A percentile compares a stretch with the other conserved stretches of the same genome.
Evolutionary conservation across 805 yeast genomes (phyloP).

Genomic region (Starmerella apicola): DNA sequence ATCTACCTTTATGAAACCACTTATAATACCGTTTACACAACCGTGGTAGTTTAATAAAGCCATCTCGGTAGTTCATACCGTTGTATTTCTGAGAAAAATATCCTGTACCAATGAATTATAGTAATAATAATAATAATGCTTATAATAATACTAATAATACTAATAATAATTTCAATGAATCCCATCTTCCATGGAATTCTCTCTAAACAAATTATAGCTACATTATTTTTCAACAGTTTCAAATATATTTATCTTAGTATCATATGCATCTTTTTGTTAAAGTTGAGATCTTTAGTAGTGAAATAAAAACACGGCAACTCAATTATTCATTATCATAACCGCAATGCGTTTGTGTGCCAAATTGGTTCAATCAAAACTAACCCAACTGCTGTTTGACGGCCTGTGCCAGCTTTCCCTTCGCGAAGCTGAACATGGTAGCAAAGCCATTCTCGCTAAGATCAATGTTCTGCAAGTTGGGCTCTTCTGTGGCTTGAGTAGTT

Average conservation of each 20-base stretch:
- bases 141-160: neutral
- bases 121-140: neutral
- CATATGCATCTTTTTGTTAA: too few relatives aligned
- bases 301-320: too few relatives aligned
- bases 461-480: slow-evolving; percentile 33
- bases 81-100: neutral
- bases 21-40: slow-evolving; percentile 6
- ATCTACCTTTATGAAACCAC: slow-evolving; percentile 7
- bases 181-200: too few relatives aligned
- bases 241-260: too few relatives aligned
- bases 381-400: slow-evolving; percentile 33
- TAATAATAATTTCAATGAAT: neutral
- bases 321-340: too few relatives aligned
- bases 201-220: too few relatives aligned
- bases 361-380: too few relatives aligned
- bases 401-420: slow-evolving; percentile 56
- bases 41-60: too few relatives aligned
- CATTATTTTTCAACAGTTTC: too few relatives aligned
- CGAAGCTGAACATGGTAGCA: slow-evolving; percentile 76
- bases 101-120: neutral
- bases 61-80: neutral
- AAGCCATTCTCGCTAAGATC: slow-evolving; percentile 38
- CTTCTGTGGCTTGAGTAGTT: slow-evolving; percentile 71
- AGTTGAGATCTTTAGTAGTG: too few relatives aligned
- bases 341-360: too few relatives aligned